Percentiles rank a stretch among this genome's conserved stretches.
Conservation (phyloP, 2,329 filamentous ascomycete genomes). For the Venturiaceae sp. region DNA sequence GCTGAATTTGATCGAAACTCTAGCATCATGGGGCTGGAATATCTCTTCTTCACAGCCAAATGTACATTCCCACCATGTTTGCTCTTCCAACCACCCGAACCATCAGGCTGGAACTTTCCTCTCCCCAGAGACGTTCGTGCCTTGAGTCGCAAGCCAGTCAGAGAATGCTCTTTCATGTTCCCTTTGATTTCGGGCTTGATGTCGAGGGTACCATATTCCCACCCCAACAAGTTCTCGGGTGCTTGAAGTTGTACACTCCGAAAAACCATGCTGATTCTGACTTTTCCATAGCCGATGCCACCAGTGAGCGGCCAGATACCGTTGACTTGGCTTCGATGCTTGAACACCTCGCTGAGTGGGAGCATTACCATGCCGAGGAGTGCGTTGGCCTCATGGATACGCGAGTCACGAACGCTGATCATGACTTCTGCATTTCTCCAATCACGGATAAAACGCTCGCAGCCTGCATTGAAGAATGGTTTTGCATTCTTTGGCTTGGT, state of each 20-base stretch:
- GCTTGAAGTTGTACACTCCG: constrained; percentile 56
- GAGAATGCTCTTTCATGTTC: constrained; percentile 12
- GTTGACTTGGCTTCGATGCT: constrained; percentile 54
- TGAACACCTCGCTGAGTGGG: constrained; percentile 52
- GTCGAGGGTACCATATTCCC: constrained; percentile 63
- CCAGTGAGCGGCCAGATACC: constrained; percentile 58
- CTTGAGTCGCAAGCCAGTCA: constrained; percentile 46
- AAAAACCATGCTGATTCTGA: constrained; percentile 63
- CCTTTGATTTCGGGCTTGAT: constrained; percentile 43
- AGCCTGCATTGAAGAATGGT: constrained; percentile 70
- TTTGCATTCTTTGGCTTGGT: constrained; percentile 72
- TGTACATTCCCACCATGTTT: constrained; percentile 36
- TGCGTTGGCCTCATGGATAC: constrained; percentile 59
- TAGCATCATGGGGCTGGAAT: constrained; percentile 45
- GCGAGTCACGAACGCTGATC: constrained; percentile 55
- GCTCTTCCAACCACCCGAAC: constrained; percentile 36
- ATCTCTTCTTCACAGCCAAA: constrained; percentile 52
- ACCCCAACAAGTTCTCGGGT: constrained; percentile 50
- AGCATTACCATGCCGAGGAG: constrained; percentile 63
- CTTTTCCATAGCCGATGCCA: constrained; percentile 62
- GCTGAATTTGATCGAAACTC: constrained; percentile 50
- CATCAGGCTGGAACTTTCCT: constrained; percentile 45
- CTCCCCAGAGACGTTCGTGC: constrained; percentile 47
- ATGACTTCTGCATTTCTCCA: constrained; percentile 60
- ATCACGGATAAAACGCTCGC: constrained; percentile 61